phyloP scores from a whole-genome alignment of 31 red algal genomes.

The Odonthalia washingtoniensis region DNA sequence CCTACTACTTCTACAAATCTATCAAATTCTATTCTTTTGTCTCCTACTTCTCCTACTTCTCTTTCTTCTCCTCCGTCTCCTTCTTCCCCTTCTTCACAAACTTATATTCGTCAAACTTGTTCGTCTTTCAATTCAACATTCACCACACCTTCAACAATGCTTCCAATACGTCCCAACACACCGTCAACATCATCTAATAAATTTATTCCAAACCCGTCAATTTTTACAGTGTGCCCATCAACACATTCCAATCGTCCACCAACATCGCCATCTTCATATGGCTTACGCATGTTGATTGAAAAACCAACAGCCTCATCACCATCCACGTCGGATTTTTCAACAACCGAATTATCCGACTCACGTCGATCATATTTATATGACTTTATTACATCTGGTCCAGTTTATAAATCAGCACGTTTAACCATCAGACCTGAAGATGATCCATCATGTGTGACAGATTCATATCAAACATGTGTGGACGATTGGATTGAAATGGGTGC shows the following conservation, averaged over 20 bases:
- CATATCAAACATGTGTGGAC: constrained; percentile 44
- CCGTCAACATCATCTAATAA: too few species aligned
- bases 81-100: not conserved
- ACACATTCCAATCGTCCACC: too few species aligned
- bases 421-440: not conserved
- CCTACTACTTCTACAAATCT: too few species aligned
- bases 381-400: constrained; percentile 19
- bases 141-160: not conserved
- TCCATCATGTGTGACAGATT: constrained; percentile 19
- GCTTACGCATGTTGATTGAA: not conserved
- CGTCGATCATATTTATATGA: constrained; percentile 8
- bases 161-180: too few species aligned
- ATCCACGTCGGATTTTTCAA: not conserved
- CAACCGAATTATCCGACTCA: not conserved
- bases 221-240: too few species aligned
- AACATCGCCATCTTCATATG: too few species aligned
- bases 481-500: constrained; percentile 60
- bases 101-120: not conserved
- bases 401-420: constrained; percentile 15
- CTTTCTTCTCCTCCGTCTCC: too few species aligned
- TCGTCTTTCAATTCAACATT: not conserved
- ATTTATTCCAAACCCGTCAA: too few species aligned
- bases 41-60: too few species aligned
- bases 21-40: too few species aligned
- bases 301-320: not conserved